phyloP scores from a whole-genome alignment of 768 basidiomycete species.

The Paxillus ammoniavirescens region DNA sequence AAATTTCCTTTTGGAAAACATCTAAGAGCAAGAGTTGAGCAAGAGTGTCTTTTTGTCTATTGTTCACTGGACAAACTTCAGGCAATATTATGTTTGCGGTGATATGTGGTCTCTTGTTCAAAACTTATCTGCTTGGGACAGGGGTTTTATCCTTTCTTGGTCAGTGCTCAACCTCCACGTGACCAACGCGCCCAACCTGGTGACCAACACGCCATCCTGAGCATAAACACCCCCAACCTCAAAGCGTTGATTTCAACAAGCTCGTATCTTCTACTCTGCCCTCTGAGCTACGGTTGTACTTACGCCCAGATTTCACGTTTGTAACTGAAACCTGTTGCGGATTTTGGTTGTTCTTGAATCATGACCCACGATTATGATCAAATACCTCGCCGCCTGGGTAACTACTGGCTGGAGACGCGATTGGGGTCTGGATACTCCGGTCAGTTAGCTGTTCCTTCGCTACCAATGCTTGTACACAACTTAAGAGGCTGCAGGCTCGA shows the following conservation, averaged over 20 bases:
- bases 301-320: neutral
- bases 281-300: too few species aligned
- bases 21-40: too few species aligned
- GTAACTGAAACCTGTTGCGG: neutral
- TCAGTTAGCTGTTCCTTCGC: constrained; percentile 25
- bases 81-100: too few species aligned
- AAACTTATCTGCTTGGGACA: too few species aligned
- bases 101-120: too few species aligned
- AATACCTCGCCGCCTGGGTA: constrained; percentile 45
- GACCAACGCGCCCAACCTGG: constrained; percentile 21
- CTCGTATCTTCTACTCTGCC: neutral
- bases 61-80: too few species aligned
- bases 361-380: constrained; percentile 16
- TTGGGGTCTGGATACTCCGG: constrained; percentile 78
- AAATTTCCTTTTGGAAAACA: too few species aligned
- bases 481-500: constrained; percentile 52
- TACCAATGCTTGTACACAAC: neutral
- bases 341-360: neutral
- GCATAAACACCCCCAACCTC: neutral
- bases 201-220: neutral
- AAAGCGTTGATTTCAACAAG: neutral
- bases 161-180: constrained; percentile 16
- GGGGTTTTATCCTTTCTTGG: neutral
- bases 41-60: too few species aligned
- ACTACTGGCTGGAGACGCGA: constrained; percentile 56